Evolutionary conservation across 305 asterid species (phyloP), one percentile per base, ranked within the genome.

Genomic region (Petunia hybrid): DNA sequence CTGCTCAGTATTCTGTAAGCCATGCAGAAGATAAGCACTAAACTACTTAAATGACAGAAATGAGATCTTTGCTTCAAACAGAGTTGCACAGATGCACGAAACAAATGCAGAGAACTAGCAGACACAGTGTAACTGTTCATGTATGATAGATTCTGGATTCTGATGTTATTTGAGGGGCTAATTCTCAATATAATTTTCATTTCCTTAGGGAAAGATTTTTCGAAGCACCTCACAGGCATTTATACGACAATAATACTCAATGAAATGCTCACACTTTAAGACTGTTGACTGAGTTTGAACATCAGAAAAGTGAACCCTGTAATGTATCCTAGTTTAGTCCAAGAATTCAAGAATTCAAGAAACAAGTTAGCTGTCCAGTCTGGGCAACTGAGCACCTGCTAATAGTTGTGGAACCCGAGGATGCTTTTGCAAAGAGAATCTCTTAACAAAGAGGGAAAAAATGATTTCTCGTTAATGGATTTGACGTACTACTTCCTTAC

Each of bases 1-100:
- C 9, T 14, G 42, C 56, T 55, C 35, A 86, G 78, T 73, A 69
- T 83, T 62, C 80, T 45, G 46, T 60, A 70, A 70, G 77, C 75
- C 69, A 80, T 70, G 80, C 61, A 22, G 76, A 45, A 70, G 77
- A 22, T 9, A 22, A 70, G 46, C 77, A 45, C 46, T 45, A 68
- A 68, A 68, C 57, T n/a, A 68, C 76, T 68, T 7, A 68, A 65
- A 39, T 65, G n/a, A 22, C 22, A 1, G 7, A 22, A 45, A 40
- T 70, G 41, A 43, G 4, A 8, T 22, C 31, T 70, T 45, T 45
- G 59, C 77, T 70, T 70, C 14, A 66, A 66, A 66, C 46, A 13
- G 63, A 42, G 35, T 70, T 70, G 42, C 22, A 69, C 2, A 16
- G 59, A 69, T 69, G 38, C 76, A 9, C 46, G 57, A 69, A 16